Percentiles rank a stretch among this genome's conserved stretches.
phyloP scores from a whole-genome alignment of 169 alveolate species.

The Plasmodium adleri region DNA sequence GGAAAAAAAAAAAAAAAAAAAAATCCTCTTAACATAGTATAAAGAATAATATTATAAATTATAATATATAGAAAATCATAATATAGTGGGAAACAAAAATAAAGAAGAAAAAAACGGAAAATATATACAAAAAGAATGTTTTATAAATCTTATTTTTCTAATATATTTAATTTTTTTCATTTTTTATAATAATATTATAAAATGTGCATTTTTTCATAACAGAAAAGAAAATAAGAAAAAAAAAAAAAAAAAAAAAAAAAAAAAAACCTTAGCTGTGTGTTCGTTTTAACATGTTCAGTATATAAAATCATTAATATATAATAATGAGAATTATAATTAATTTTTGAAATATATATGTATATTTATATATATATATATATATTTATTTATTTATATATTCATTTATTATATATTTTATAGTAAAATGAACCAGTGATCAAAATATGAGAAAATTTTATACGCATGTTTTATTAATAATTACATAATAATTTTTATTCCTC shows the following conservation, averaged over 20 bases:
- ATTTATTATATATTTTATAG: too few species aligned
- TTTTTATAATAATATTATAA: constrained; percentile 4
- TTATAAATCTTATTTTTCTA: too few species aligned
- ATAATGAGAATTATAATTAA: background rate
- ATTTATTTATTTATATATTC: background rate
- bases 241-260: background rate
- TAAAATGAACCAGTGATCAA: background rate
- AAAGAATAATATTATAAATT: too few species aligned
- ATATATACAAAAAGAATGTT: too few species aligned
- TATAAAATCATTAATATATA: too few species aligned
- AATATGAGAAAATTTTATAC: too few species aligned
- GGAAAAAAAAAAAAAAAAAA: too few species aligned
- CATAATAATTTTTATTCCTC: background rate
- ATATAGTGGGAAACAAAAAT: too few species aligned
- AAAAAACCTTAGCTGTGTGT: constrained; percentile 19
- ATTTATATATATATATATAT: constrained; percentile 1
- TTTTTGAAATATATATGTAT: constrained; percentile 9
- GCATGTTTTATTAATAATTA: constrained; percentile 25
- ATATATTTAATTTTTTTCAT: constrained; percentile 1
- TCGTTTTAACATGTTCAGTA: background rate
- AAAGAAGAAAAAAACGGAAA: too few species aligned
- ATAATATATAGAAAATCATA: too few species aligned
- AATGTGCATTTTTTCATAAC: constrained; percentile 15
- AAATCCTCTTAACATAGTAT: too few species aligned
- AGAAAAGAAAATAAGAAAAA: background rate